phyloP scores from a whole-genome alignment of 768 basidiomycete species.

The Termitomyces sp. region DNA sequence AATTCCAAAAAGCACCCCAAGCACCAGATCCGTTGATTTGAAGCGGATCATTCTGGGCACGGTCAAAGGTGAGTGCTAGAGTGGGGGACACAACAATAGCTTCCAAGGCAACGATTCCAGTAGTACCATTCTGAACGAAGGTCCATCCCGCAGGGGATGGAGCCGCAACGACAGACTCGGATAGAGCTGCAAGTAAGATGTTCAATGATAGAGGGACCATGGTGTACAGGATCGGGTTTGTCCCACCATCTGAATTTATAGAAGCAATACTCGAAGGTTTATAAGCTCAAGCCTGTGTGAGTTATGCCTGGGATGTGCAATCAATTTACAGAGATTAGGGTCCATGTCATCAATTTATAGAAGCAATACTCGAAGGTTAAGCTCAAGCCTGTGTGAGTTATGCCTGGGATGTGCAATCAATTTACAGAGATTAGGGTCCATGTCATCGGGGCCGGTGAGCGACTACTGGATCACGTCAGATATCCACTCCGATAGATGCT shows the following conservation, averaged over 20 bases:
- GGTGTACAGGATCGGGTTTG: not conserved
- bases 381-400: not conserved
- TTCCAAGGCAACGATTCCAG: constrained; percentile 7
- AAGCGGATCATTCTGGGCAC: constrained; percentile 8
- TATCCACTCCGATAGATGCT: too few relatives aligned
- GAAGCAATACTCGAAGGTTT: not conserved
- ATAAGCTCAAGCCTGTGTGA: not conserved
- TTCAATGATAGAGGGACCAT: too few relatives aligned
- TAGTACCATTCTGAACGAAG: constrained; percentile 10
- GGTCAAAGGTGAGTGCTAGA: constrained; percentile 7
- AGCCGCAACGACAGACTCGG: not conserved
- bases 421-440: too few relatives aligned
- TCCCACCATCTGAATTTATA: not conserved
- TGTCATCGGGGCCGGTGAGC: too few relatives aligned
- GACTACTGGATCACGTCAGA: too few relatives aligned
- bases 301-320: not conserved
- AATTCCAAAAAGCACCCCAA: constrained; percentile 11
- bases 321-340: too few relatives aligned
- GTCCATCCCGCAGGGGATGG: constrained; percentile 5
- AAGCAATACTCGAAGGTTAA: not conserved
- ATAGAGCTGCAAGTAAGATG: too few relatives aligned
- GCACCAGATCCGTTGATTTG: constrained; percentile 3
- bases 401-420: not conserved
- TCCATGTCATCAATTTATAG: constrained; percentile 2
- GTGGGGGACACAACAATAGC: constrained; percentile 8